phyloP scores from a whole-genome alignment of 2,329 filamentous ascomycete genomes.

The Tricladium varicosporioides region DNA sequence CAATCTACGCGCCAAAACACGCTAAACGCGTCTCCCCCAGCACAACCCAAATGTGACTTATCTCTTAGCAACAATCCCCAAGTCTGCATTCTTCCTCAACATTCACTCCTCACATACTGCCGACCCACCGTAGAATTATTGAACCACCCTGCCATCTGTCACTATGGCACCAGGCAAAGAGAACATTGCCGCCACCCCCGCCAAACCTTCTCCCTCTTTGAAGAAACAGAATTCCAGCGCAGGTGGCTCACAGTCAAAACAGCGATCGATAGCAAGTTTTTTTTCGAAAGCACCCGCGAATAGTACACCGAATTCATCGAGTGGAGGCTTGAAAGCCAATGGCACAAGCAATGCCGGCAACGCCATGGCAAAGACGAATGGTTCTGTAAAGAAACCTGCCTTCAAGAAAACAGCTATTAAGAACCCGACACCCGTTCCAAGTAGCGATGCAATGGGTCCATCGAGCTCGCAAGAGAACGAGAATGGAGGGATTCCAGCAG shows the following conservation, averaged over 20 bases:
- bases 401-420: slow-evolving; percentile 29
- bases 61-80: not conserved
- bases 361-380: slow-evolving; percentile 30
- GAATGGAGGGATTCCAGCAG: slow-evolving; percentile 40
- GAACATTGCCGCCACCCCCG: slow-evolving; percentile 23
- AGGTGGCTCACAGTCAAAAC: slow-evolving; percentile 49
- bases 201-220: slow-evolving; percentile 25
- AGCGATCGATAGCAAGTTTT: slow-evolving; percentile 75
- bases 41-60: not conserved
- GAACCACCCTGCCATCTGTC: not conserved
- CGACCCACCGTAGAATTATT: not conserved
- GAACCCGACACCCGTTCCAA: slow-evolving; percentile 71
- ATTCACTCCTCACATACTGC: not conserved
- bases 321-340: slow-evolving; percentile 30
- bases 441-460: slow-evolving; percentile 71
- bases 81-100: not conserved
- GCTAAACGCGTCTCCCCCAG: slow-evolving; percentile 6
- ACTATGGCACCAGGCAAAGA: slow-evolving; percentile 25
- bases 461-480: slow-evolving; percentile 68
- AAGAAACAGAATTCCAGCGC: slow-evolving; percentile 34
- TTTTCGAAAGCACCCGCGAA: slow-evolving; percentile 60
- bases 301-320: slow-evolving; percentile 38
- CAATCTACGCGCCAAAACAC: slow-evolving; percentile 2
- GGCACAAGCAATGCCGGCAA: slow-evolving; percentile 37
- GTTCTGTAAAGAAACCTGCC: slow-evolving; percentile 43